Evolutionary conservation across 345 rosid genomes (phyloP).

Genomic region (Eucalyptus coolabah): DNA sequence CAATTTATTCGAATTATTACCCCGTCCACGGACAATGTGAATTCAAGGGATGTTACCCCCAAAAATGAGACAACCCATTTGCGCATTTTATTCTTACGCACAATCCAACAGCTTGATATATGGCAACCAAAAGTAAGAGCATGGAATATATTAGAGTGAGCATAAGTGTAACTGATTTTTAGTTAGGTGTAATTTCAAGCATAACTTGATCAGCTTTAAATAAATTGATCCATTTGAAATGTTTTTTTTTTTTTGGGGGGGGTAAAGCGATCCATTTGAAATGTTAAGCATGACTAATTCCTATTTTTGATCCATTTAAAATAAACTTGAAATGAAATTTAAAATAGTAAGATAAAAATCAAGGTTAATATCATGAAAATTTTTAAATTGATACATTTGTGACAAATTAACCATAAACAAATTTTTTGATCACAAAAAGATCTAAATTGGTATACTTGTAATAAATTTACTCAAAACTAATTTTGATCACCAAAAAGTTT

Average conservation of each 20-base stretch:
- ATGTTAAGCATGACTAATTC: not conserved
- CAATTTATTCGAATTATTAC: not conserved
- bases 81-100: not conserved
- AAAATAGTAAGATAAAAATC: not conserved
- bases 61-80: no score
- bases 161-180: not conserved
- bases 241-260: no score
- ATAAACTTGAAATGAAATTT: not conserved
- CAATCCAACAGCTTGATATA: not conserved
- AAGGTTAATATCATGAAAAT: no score
- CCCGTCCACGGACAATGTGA: not conserved
- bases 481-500: no score
- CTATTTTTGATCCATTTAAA: not conserved
- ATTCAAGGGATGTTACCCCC: not conserved
- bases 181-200: not conserved
- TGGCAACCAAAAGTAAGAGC: not conserved
- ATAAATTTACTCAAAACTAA: no score
- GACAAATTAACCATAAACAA: no score
- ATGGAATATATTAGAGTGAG: not conserved
- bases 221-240: not conserved
- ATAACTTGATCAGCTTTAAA: not conserved
- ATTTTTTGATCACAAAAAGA: no score
- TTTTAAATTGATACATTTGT: rapidly evolving
- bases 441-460: no score
- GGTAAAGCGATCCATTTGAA: not conserved